These are phyloP conservation scores for Xylaria sp. DNA, from an alignment of 2,329 filamentous ascomycete species.

Conservation along the genomic window DNA sequence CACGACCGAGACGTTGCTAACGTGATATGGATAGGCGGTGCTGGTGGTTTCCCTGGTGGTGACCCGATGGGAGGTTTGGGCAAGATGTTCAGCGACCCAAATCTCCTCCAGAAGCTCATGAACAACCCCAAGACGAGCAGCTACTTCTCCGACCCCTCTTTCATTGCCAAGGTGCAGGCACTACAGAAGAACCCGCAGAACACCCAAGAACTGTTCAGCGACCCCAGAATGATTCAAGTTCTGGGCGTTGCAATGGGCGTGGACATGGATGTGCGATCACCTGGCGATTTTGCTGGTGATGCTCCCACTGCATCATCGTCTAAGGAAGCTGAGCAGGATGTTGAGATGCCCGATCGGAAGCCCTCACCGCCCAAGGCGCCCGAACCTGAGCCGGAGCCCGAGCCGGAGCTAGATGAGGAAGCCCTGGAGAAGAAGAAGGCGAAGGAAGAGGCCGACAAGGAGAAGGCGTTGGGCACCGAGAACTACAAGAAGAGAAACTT, in stretches of 20 bases:
- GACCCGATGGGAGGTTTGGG: conserved; percentile 83
- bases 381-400: conserved; percentile 71
- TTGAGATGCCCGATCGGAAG: conserved; percentile 79
- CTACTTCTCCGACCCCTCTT: conserved; percentile 82
- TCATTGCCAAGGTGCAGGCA: conserved; percentile 89
- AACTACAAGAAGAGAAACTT: conserved; percentile 99
- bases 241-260: conserved; percentile 94
- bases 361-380: conserved; percentile 59
- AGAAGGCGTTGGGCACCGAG: conserved; percentile 93
- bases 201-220: conserved; percentile 82
- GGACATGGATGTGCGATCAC: conserved; percentile 78
- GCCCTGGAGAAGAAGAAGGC: conserved; percentile 84
- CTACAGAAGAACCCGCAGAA: conserved; percentile 84
- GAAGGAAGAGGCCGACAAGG: conserved; percentile 91
- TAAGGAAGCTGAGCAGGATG: conserved; percentile 74
- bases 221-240: conserved; percentile 92
- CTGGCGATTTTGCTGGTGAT: conserved; percentile 53
- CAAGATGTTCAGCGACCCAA: conserved; percentile 93
- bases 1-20: conserved; percentile 14
- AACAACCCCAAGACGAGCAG: conserved; percentile 91
- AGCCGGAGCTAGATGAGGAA: conserved; percentile 82
- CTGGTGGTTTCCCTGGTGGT: conserved; percentile 62
- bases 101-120: conserved; percentile 89
- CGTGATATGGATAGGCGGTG: conserved; percentile 41
- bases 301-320: conserved; percentile 46